Percentiles rank a stretch among this genome's conserved stretches.
Conservation (phyloP, 768 basidiomycete genomes). For the Cystofilobasidium capitatum region DNA sequence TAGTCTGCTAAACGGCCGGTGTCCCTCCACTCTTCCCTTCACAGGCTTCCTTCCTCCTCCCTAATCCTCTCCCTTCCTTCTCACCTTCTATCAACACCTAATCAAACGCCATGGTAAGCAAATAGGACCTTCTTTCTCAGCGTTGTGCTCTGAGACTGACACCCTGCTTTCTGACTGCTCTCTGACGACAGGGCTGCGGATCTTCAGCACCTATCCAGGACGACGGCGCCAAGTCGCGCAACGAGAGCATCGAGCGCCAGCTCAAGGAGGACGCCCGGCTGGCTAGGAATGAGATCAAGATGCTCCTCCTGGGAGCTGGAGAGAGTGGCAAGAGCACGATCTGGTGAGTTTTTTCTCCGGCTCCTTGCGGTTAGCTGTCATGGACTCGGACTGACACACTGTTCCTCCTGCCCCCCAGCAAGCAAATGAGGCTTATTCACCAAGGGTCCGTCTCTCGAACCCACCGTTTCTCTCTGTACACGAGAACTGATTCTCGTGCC, state of each 20-base stretch:
- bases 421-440: conserved; percentile 13
- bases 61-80: too few species aligned
- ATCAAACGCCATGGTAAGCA: too few species aligned
- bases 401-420: neutral
- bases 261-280: conserved; percentile 10
- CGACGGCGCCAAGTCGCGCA: neutral
- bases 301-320: conserved; percentile 61
- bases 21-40: too few species aligned
- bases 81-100: too few species aligned
- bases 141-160: neutral
- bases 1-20: too few species aligned
- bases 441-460: neutral
- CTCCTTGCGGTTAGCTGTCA: too few species aligned
- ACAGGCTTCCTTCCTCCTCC: too few species aligned
- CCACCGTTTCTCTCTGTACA: neutral
- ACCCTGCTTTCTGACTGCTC: too few species aligned
- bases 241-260: conserved; percentile 13
- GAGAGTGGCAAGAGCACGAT: neutral
- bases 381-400: too few species aligned
- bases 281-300: conserved; percentile 38
- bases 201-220: neutral
- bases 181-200: conserved; percentile 2
- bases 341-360: neutral
- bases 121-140: too few species aligned
- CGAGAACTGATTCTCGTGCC: neutral